Evolutionary conservation across 306 rosid genomes (phyloP).

Genomic region (Ziziphus jujuba): DNA sequence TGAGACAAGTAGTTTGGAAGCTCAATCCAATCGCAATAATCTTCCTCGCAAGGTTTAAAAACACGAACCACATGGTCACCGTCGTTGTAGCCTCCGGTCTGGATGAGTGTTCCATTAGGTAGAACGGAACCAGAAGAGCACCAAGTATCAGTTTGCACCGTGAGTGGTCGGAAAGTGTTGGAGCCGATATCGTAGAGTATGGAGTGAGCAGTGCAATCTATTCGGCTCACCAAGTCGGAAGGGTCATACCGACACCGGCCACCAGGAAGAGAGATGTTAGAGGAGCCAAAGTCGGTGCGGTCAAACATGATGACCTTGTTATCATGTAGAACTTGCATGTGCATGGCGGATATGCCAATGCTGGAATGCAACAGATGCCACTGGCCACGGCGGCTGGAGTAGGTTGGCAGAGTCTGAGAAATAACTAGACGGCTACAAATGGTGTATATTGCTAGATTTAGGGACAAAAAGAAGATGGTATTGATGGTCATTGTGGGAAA

Average conservation of each 20-base stretch:
- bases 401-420: slow-evolving; percentile 22
- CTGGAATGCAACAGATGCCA: slow-evolving; percentile 56
- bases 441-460: slow-evolving; percentile 16
- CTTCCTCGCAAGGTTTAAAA: slow-evolving; percentile 58
- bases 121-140: slow-evolving; percentile 80
- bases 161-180: slow-evolving; percentile 58
- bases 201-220: slow-evolving; percentile 86
- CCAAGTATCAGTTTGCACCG: slow-evolving; percentile 67
- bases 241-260: slow-evolving; percentile 47
- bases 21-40: slow-evolving; percentile 72
- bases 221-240: slow-evolving; percentile 33
- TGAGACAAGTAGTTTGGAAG: slow-evolving; percentile 38
- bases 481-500: slow-evolving; percentile 9
- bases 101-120: slow-evolving; percentile 66
- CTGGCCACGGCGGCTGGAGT: slow-evolving; percentile 29
- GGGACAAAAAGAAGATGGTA: slow-evolving; percentile 15
- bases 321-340: slow-evolving; percentile 74
- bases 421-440: background rate
- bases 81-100: slow-evolving; percentile 80
- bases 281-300: slow-evolving; percentile 62
- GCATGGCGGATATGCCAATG: slow-evolving; percentile 83
- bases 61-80: slow-evolving; percentile 53
- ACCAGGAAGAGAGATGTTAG: slow-evolving; percentile 52
- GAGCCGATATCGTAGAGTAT: slow-evolving; percentile 47
- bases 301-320: slow-evolving; percentile 61